A percentile compares a stretch with the other conserved stretches of the same genome.
phyloP scores from a whole-genome alignment of 2,329 filamentous ascomycete genomes.

The Fusarium verrucosum region DNA sequence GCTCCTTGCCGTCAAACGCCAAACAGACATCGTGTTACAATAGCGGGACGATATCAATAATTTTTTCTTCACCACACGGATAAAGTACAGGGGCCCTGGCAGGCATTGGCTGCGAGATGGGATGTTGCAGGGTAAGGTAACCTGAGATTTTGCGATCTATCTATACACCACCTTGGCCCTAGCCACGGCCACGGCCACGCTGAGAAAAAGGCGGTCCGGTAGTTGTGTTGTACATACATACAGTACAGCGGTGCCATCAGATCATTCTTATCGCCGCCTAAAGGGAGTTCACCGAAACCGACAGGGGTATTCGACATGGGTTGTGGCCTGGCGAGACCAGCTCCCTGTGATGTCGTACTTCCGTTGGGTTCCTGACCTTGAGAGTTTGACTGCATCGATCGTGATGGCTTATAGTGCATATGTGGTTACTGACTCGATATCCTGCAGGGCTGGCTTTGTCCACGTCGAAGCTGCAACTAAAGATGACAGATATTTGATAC shows the following conservation, averaged over 20 bases:
- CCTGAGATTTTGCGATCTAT: conserved; percentile 32
- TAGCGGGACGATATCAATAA: conserved; percentile 20
- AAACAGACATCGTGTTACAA: conserved; percentile 17
- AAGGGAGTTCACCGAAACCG: conserved; percentile 31
- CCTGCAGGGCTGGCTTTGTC: conserved; percentile 3
- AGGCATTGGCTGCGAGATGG: conserved; percentile 22
- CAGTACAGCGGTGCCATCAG: conserved; percentile 37
- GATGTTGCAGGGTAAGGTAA: conserved; percentile 40
- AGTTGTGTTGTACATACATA: conserved; percentile 36
- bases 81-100: conserved; percentile 3
- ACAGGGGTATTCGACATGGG: conserved; percentile 21
- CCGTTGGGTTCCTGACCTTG: conserved; percentile 4
- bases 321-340: conserved; percentile 3
- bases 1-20: conserved; percentile 32
- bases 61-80: not conserved
- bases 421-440: conserved; percentile 9
- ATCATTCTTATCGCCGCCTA: conserved; percentile 44
- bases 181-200: not conserved
- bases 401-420: not conserved
- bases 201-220: conserved; percentile 33
- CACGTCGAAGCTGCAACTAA: conserved; percentile 1
- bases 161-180: conserved; percentile 17
- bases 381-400: not conserved
- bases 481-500: not conserved
- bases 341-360: not conserved